phyloP scores from a whole-genome alignment of 2,329 filamentous ascomycete species.

The Pseudocercospora musae region DNA sequence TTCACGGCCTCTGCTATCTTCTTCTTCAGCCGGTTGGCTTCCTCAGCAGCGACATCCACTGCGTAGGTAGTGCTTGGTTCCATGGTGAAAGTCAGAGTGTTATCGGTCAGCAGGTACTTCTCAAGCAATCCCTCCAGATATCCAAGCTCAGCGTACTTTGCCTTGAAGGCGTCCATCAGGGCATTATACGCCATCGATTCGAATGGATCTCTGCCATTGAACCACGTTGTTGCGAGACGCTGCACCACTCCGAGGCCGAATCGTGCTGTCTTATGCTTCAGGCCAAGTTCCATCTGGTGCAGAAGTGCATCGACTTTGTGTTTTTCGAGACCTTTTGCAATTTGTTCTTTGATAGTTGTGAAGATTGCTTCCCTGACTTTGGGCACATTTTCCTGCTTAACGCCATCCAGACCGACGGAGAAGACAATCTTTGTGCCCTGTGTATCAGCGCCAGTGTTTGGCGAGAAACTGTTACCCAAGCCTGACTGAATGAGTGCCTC shows the following conservation, averaged over 20 bases:
- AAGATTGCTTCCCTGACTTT: constrained; percentile 73
- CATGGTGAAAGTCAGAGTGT: constrained; percentile 92
- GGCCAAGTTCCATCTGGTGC: constrained; percentile 85
- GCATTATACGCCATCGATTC: constrained; percentile 89
- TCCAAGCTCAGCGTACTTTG: constrained; percentile 66
- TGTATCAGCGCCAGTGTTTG: constrained; percentile 87
- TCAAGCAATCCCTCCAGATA: constrained; percentile 84
- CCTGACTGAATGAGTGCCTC: constrained; percentile 83
- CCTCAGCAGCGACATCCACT: constrained; percentile 71
- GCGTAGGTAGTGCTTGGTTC: constrained; percentile 73
- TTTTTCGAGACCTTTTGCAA: constrained; percentile 76
- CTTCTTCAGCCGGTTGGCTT: constrained; percentile 66
- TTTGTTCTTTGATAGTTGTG: constrained; percentile 66
- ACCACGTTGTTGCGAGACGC: constrained; percentile 86
- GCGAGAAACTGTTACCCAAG: constrained; percentile 87
- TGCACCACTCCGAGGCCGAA: constrained; percentile 92
- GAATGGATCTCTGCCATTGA: constrained; percentile 91
- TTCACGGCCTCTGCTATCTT: constrained; percentile 71
- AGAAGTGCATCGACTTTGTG: constrained; percentile 91
- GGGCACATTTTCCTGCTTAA: constrained; percentile 73
- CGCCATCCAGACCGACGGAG: constrained; percentile 86
- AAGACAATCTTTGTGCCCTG: constrained; percentile 77
- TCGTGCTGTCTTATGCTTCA: constrained; percentile 95
- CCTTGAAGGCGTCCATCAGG: constrained; percentile 77
- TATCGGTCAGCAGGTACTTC: constrained; percentile 85